phyloP scores from a whole-genome alignment of 352 stramenopile genomes.

The Peronospora destructor region DNA sequence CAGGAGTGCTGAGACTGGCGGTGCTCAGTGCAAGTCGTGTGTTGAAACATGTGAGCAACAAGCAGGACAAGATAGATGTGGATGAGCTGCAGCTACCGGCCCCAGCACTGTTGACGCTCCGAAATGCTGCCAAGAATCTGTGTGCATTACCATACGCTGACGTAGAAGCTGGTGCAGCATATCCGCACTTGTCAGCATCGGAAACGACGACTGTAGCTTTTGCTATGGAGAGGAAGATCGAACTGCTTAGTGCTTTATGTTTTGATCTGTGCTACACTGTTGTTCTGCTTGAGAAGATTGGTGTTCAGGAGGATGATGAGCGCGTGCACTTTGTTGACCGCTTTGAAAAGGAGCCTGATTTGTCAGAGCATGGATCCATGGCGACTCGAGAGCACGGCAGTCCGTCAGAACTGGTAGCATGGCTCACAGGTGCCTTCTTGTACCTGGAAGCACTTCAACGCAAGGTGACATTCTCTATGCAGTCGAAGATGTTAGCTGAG shows the following conservation, averaged over 20 bases:
- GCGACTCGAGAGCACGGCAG: slow-evolving; percentile 6
- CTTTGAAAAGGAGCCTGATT: slow-evolving; percentile 26
- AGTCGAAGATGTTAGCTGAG: slow-evolving; percentile 53
- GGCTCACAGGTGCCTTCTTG: slow-evolving; percentile 64
- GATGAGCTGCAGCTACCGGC: slow-evolving; percentile 37
- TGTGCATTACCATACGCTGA: slow-evolving; percentile 31
- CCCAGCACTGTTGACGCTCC: slow-evolving; percentile 34
- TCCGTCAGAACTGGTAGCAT: slow-evolving; percentile 36
- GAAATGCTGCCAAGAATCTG: slow-evolving; percentile 29
- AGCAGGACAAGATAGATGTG: slow-evolving; percentile 6
- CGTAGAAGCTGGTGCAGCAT: slow-evolving; percentile 5
- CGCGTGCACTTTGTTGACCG: slow-evolving; percentile 52
- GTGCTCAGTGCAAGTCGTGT: slow-evolving; percentile 28
- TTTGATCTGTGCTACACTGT: slow-evolving; percentile 59
- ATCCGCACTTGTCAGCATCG: not conserved
- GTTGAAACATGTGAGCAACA: slow-evolving; percentile 22
- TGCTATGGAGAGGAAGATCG: slow-evolving; percentile 9
- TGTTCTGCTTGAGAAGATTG: slow-evolving; percentile 53
- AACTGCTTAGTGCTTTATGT: slow-evolving; percentile 29
- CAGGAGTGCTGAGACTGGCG: slow-evolving; percentile 28
- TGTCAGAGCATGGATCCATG: slow-evolving; percentile 11
- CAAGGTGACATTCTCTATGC: slow-evolving; percentile 45
- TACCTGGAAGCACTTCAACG: slow-evolving; percentile 57
- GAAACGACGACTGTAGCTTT: slow-evolving; percentile 2
- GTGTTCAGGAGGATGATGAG: slow-evolving; percentile 41